Evolutionary conservation across 176 grass and related monocot species (phyloP).

Genomic region (Aegilops longissima): DNA sequence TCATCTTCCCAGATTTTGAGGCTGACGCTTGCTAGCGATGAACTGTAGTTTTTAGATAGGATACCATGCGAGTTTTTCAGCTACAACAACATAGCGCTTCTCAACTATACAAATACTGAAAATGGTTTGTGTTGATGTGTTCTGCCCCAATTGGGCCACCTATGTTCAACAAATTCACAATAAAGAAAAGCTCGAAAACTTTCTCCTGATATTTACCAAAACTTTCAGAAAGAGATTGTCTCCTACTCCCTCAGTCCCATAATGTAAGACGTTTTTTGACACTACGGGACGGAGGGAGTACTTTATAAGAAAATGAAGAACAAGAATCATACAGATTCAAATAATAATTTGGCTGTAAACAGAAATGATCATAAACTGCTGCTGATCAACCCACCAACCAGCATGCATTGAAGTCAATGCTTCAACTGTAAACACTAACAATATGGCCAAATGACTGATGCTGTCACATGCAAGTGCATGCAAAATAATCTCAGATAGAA

Average conservation of each 20-base stretch:
- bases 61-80: background rate
- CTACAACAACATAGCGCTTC: conserved; percentile 11
- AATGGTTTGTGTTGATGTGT: background rate
- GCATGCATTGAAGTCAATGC: background rate
- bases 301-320: background rate
- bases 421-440: background rate
- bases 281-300: too few relatives aligned
- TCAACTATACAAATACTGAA: background rate
- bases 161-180: background rate
- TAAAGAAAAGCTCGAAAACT: too few relatives aligned
- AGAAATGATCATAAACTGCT: background rate
- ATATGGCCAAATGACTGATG: background rate
- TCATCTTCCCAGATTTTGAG: conserved; percentile 85
- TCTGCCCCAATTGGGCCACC: conserved; percentile 43
- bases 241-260: background rate
- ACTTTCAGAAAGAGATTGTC: background rate
- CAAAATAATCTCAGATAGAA: background rate
- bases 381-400: background rate
- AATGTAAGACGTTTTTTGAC: too few relatives aligned
- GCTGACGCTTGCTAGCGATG: conserved; percentile 57
- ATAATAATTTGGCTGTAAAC: background rate
- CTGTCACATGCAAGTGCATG: background rate
- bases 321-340: background rate
- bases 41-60: conserved; percentile 11
- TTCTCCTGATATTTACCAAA: background rate